Base-by-base conservation (phyloP, 148 eudicot genomes). In the Persicaria maculosa region DNA sequence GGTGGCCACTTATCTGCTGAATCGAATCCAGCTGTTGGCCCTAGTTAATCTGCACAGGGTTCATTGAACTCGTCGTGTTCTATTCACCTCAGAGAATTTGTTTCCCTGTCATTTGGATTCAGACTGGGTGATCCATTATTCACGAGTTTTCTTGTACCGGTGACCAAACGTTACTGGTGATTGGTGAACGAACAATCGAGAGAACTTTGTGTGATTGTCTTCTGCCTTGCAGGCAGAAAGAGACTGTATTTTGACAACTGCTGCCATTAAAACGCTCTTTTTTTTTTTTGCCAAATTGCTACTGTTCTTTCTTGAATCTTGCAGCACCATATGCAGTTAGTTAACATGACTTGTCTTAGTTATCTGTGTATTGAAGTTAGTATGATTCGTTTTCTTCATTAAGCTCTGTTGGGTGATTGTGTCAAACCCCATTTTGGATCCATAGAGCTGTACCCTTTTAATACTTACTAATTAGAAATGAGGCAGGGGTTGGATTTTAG, bases 11-110 rank as follows among this genome's bases (percentile, higher is more conserved):
- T 71, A 50, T 73, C 82, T 16, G 11, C 74, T n/a, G 78, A 82
- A 75, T 79, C 81, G 7, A 72, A 76, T 55, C 83, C 72, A 71
- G 74, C 69, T 72, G 70, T 69, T 50, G 80, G 46, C 47, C 19
- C 45, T 36, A 17, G 9, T 17, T 78, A 87, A 77, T 54, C 81
- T 74, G 55, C 78, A 6, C 80, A 52, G 36, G 50, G 19, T 17
- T 47, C 31, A 6, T 19, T 71, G 54, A 47, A 8, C 44, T 43
- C 1, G 52, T 6, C 52, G 40, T 31, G 40, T 12, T 48, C 8
- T 11, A 36, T 11, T 62, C 44, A 54, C 20, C 1, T 11, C 14
- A 16, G 68, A 62, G 8, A 62, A 22, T 62, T 31, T 31, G 9
- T 62, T 57, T 57, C 9, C 4, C 44, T 22, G 11, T 0, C 44